Percentiles rank a stretch among this genome's conserved stretches.
Evolutionary conservation across 768 basidiomycete species (phyloP).

Genomic region (Boletus subparvulus): DNA sequence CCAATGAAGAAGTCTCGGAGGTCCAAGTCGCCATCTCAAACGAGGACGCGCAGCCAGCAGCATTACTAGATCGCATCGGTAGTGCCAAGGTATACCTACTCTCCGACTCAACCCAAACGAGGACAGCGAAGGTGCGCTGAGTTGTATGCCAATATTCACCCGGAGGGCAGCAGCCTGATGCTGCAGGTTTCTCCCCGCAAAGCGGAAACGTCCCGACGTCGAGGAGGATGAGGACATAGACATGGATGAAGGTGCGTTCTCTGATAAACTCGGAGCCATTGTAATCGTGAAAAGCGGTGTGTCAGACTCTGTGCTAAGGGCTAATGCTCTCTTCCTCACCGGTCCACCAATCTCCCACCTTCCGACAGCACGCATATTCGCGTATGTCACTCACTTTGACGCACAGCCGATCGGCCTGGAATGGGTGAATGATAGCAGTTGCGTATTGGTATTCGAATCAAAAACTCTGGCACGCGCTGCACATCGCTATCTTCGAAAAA

Average conservation of each 20-base stretch:
- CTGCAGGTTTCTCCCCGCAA: conserved; percentile 30
- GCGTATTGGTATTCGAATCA: conserved; percentile 71
- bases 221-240: conserved; percentile 40
- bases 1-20: conserved; percentile 55
- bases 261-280: conserved; percentile 6
- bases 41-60: conserved; percentile 19
- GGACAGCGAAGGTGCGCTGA: conserved; percentile 72
- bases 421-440: conserved; percentile 85
- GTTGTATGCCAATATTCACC: conserved; percentile 36
- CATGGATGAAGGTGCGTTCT: conserved; percentile 31
- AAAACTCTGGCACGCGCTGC: conserved; percentile 53
- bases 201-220: conserved; percentile 49
- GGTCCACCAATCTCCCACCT: conserved; percentile 74
- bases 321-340: conserved; percentile 69
- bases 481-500: conserved; percentile 51
- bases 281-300: neutral
- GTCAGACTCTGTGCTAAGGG: conserved; percentile 49
- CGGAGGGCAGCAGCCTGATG: conserved; percentile 46
- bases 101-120: conserved; percentile 60
- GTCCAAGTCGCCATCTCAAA: conserved; percentile 31
- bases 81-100: conserved; percentile 75
- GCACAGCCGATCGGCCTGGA: conserved; percentile 73
- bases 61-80: conserved; percentile 68
- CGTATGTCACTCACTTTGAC: conserved; percentile 78
- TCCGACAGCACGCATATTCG: conserved; percentile 75